Evolutionary conservation across 2,329 filamentous ascomycete species (phyloP), one percentile per base, ranked within the genome.

Genomic region (Scedosporium boydii): DNA sequence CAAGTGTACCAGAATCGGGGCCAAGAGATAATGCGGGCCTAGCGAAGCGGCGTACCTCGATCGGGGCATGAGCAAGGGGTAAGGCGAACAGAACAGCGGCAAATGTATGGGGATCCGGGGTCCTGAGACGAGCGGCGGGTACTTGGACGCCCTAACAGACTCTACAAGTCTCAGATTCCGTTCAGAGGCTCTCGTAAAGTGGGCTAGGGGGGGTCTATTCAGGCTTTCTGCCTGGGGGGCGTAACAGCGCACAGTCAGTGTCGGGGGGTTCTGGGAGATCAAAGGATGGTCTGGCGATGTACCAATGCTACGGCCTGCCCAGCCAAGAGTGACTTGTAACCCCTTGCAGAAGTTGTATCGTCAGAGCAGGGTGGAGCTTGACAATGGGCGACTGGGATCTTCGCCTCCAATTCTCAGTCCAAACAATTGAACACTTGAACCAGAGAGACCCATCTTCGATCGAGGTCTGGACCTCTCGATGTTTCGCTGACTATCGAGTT

Each of bases 41-140:
- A 26, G 48, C 21, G 23, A 26, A 26, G 10, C 3, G n/a, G 21
- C n/a, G 48, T 53, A 53, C 48, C 42, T 53, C n/a, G 41, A 29
- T 21, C 44, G 27, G 48, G 23, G 48, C 27, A 53, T 53, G 58
- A 65, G 65, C 55, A 62, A 48, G 66, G 66, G 57, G 53, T 59
- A 57, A 64, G 63, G 63, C 46, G 57, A 58, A 63, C 60, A 55
- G 57, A 60, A 48, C 34, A 58, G 64, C 63, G 64, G 65, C 55
- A 58, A 62, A 61, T 66, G 64, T 53, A 53, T 23, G 48, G n/a
- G 48, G 44, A 53, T 34, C 38, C 56, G 27, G 27, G 27, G 27
- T 41, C 48, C 29, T 21, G 29, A 58, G 56, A 21, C 23, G 61
- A 34, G 18, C 46, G 44, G 14, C 18, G 61, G 61, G 46, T 29